A percentile compares a stretch with the other conserved stretches of the same genome.
Evolutionary conservation across 805 yeast species (phyloP).

Genomic region (Wickerhamiella cacticola): DNA sequence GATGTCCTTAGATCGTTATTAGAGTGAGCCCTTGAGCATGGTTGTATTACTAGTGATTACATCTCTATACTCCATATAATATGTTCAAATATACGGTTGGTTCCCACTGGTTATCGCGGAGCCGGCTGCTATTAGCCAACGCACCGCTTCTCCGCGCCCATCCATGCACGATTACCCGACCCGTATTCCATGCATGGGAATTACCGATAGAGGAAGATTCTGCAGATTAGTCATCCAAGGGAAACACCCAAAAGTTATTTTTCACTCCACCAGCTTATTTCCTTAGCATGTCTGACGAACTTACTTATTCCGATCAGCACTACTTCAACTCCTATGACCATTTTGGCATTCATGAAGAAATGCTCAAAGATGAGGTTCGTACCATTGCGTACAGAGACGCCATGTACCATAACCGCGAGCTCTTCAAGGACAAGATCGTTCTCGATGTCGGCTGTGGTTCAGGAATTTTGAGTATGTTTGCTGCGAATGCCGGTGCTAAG

Average conservation of each 20-base stretch:
- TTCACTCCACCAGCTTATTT: neutral
- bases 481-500: constrained; percentile 96
- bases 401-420: constrained; percentile 74
- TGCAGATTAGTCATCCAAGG: neutral
- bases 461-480: constrained; percentile 95
- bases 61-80: too few relatives aligned
- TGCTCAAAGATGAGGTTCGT: constrained; percentile 91
- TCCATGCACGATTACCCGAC: too few relatives aligned
- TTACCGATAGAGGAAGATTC: neutral
- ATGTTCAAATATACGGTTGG: too few relatives aligned
- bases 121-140: too few relatives aligned
- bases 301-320: constrained; percentile 59
- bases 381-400: constrained; percentile 87
- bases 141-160: too few relatives aligned
- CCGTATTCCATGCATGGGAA: neutral
- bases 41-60: too few relatives aligned
- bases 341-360: constrained; percentile 95
- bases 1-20: neutral
- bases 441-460: constrained; percentile 99
- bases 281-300: constrained; percentile 12
- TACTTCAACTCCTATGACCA: constrained; percentile 93
- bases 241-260: neutral
- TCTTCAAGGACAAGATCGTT: constrained; percentile 87
- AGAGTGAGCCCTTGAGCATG: neutral
- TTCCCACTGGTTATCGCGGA: too few relatives aligned